Base-by-base conservation (phyloP, 1,284 basidiomycete species). In the Leccinum glutinopallens region DNA sequence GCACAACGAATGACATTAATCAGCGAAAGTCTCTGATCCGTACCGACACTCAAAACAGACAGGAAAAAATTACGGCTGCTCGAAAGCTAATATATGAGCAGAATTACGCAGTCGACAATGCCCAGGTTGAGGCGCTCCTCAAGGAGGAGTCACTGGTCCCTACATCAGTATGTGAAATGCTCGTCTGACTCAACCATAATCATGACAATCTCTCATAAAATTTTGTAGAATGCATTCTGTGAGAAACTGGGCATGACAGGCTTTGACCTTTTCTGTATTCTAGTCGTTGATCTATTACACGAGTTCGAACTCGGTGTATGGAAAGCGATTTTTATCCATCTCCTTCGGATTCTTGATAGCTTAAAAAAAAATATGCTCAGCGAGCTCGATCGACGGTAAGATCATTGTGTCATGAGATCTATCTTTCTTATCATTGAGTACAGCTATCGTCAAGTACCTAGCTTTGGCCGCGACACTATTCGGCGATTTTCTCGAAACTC, bases 341-440 rank as follows among this genome's bases (percentile, higher is more conserved):
- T 55, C 29, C 53, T 55, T 55, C 29, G 53, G 13, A 55, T 55
- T 55, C 53, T 55, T 0, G 53, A 55, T 10, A 32, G 53, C 22
- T 9, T 55, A 29, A 55, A 55, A 32, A 55, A 17, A 25, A 55
- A 55, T 25, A 32, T 15, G 22, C 22, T 55, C 29, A 32, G 15
- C 17, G 29, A 55, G 53, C 53, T 55, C 29, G 53, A 55, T 32
- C 29, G 53, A 55, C 29, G 53, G 53, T 55, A 55, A 55, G 53
- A 55, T 55, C 29, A 32, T 32, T 55, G 25, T 33, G 4, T 25
- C 15, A 0, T 46, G 43, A 46, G 1, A 46, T 46, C n/a, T 32
- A 32, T 32, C 53, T 32, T 32, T 17, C 25, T 54, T 32, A 54
- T 55, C 29, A n/a, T 55, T 32, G 0, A 55, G 15, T 25, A 17